Conservation (phyloP, 495 filamentous ascomycete genomes). For the Penicillium atrosanguineum region DNA sequence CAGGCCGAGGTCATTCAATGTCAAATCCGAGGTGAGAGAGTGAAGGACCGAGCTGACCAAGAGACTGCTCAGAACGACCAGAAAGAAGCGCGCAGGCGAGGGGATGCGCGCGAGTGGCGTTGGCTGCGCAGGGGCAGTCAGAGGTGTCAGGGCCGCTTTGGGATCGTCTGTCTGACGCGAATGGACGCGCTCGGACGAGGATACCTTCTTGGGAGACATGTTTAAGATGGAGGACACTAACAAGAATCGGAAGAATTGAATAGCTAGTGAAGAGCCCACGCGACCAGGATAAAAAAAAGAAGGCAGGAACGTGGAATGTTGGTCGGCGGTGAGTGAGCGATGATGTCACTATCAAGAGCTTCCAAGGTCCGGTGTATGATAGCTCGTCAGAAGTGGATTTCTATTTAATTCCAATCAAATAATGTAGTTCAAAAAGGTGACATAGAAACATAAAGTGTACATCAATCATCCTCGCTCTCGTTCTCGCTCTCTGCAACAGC, state of each 20-base stretch:
- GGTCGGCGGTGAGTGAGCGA: conserved; percentile 31
- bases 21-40: conserved; percentile 48
- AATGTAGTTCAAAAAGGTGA: not conserved
- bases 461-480: conserved; percentile 23
- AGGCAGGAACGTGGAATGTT: conserved; percentile 13
- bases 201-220: conserved; percentile 18
- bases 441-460: conserved; percentile 1
- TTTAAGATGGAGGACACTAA: not conserved
- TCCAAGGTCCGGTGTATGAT: conserved; percentile 1
- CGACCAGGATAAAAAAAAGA: not conserved
- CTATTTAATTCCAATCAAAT: not conserved
- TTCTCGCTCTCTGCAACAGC: conserved; percentile 35
- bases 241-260: not conserved
- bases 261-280: conserved; percentile 2
- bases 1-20: conserved; percentile 54
- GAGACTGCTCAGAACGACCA: conserved; percentile 64
- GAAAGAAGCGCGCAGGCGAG: conserved; percentile 53
- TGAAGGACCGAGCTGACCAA: conserved; percentile 55
- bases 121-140: conserved; percentile 1
- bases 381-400: not conserved
- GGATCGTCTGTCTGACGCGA: conserved; percentile 13
- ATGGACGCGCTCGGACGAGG: not conserved
- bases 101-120: conserved; percentile 38
- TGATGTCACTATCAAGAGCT: conserved; percentile 35
- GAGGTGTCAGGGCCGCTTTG: conserved; percentile 6